These are phyloP conservation scores for Zygotorulaspora florentina DNA, from an alignment of 805 yeast species.

Conservation along the genomic window DNA sequence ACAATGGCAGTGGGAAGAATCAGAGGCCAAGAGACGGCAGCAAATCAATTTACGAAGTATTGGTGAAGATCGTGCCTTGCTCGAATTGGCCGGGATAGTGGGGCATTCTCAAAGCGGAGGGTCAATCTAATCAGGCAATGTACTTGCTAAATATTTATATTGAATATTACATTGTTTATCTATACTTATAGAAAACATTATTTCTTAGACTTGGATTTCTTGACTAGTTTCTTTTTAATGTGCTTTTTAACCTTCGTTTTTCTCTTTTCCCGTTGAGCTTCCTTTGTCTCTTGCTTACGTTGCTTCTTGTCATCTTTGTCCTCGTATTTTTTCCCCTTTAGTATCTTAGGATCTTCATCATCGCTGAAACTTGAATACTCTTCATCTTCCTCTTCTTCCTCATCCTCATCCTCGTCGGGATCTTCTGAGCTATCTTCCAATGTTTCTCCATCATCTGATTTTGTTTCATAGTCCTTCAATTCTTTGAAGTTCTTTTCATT, in stretches of 20 bases:
- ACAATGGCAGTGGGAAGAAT: constrained; percentile 88
- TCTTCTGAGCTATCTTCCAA: constrained; percentile 27
- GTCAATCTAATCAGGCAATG: constrained; percentile 33
- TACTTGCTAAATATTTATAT: not conserved
- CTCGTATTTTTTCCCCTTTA: constrained; percentile 72
- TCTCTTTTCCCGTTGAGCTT: constrained; percentile 71
- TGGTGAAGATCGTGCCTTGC: constrained; percentile 78
- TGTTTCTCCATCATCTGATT: constrained; percentile 26
- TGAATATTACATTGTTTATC: not conserved
- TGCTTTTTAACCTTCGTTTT: constrained; percentile 80
- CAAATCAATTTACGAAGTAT: constrained; percentile 58
- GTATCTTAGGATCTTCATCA: constrained; percentile 35
- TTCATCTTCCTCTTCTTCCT: constrained; percentile 31
- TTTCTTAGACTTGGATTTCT: constrained; percentile 45
- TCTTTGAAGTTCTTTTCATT: constrained; percentile 26
- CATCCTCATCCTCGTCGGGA: constrained; percentile 30
- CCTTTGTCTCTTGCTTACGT: constrained; percentile 73
- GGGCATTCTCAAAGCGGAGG: constrained; percentile 51
- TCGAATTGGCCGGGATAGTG: constrained; percentile 75
- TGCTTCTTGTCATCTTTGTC: constrained; percentile 74
- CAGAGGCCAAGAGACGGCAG: constrained; percentile 76
- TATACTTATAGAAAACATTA: constrained; percentile 8
- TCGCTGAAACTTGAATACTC: constrained; percentile 26
- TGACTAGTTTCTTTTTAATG: constrained; percentile 70
- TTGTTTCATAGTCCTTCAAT: constrained; percentile 24